Evolutionary conservation across 257 asterid genomes (phyloP), one percentile per base, ranked within the genome.

Genomic region (Nicotiana paniculata): DNA sequence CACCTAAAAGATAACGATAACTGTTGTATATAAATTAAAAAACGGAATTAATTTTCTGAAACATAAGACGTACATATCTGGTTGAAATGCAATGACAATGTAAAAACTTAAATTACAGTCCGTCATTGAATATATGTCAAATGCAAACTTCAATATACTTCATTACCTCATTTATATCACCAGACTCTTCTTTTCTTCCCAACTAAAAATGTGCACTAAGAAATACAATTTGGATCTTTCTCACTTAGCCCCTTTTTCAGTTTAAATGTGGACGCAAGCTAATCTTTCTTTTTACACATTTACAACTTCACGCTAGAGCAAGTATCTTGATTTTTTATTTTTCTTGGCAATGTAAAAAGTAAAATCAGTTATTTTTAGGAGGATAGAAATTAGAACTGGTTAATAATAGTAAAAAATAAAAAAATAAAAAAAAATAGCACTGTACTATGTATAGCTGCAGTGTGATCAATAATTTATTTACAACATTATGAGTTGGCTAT

Each of bases 401-500:
- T 53, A 15, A 3, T 13, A 9, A 43, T 43, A 8, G 12, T 43
- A 43, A 8, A 43, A 43, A 0, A 2, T 1, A 43, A 1, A 0
- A 43, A 1, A 43, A 43, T 0, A 2, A 32, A 43, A 6, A 0
- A 55, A 55, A 54, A 55, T 55, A 55, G 21, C 0, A 18, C 9
- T 5, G 21, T 16, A 21, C 2, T 39, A 11, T 69, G 15, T 64
- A 39, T 6, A 46, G 37, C 61, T 72, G 39, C 79, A 46, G 59
- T 72, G 37, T 21, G 6, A 72, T 39, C 77, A 39, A 39, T 39
- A 69, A 69, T 69, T 69, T 55, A 24, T 72, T 43, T 46, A 21
- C 37, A 72, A 72, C 78, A 24, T 21, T 46, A 72, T 72, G 58
- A 72, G 59, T 72, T 72, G 78, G 78, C 78, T 46, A 12, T 24